These are phyloP conservation scores for Cyclostephanos invisitatus DNA, from an alignment of 108 stramenopile species.

Conservation along the genomic window DNA sequence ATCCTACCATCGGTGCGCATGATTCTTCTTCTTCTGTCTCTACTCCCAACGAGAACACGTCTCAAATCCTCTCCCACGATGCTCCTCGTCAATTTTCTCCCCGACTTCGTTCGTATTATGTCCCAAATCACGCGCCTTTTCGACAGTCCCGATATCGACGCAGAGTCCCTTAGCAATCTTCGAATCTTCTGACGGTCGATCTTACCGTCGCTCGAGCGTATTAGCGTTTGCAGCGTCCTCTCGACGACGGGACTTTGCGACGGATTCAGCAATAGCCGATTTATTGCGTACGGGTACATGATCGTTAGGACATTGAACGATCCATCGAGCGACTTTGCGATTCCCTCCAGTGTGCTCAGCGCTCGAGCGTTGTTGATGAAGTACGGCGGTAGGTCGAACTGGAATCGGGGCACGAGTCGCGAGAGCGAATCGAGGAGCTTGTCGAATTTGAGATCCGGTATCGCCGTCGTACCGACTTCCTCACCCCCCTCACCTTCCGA, in stretches of 20 bases:
- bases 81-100: conserved; percentile 41
- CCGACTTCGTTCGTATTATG: conserved; percentile 52
- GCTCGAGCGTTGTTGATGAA: conserved; percentile 79
- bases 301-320: conserved; percentile 68
- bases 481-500: not conserved
- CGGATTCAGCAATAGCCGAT: conserved; percentile 62
- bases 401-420: conserved; percentile 72
- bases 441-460: conserved; percentile 76
- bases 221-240: conserved; percentile 52
- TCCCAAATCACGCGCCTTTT: conserved; percentile 59
- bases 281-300: conserved; percentile 71
- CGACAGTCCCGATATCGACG: conserved; percentile 56
- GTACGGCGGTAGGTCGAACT: conserved; percentile 76
- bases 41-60: not conserved
- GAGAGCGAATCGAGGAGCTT: conserved; percentile 64
- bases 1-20: not conserved
- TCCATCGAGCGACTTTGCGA: conserved; percentile 70
- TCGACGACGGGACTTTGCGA: conserved; percentile 60
- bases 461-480: conserved; percentile 18
- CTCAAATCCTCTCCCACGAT: conserved; percentile 42
- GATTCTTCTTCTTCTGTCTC: not conserved
- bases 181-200: conserved; percentile 50
- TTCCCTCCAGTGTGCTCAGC: conserved; percentile 69
- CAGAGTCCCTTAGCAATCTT: conserved; percentile 56
- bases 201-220: conserved; percentile 47